These are phyloP conservation scores for Lyophyllum shimeji DNA, from an alignment of 768 basidiomycete genomes.

Conservation along the genomic window DNA sequence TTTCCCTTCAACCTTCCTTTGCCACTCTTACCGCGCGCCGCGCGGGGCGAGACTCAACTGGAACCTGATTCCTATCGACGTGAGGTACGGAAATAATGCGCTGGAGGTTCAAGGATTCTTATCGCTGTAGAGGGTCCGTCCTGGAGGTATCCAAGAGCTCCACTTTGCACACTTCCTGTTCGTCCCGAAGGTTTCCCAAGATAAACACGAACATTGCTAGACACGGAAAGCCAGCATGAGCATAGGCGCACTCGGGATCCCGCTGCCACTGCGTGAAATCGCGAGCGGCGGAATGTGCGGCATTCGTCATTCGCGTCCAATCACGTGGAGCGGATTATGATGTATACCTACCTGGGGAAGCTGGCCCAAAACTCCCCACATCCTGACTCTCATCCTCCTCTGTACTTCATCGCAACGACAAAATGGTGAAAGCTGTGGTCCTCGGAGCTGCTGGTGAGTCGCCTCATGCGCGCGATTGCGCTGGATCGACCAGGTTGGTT, in stretches of 20 bases:
- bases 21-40: no score
- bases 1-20: no score
- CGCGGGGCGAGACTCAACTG: no score
- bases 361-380: slow-evolving; percentile 9
- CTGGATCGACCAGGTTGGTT: slow-evolving; percentile 7
- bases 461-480: not conserved
- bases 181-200: not conserved
- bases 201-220: not conserved
- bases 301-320: slow-evolving; percentile 9
- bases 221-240: not conserved
- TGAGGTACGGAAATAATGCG: no score
- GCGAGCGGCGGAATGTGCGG: slow-evolving; percentile 1
- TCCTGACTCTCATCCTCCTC: slow-evolving; percentile 10
- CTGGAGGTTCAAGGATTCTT: no score
- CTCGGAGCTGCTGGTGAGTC: slow-evolving; percentile 89
- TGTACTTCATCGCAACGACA: slow-evolving; percentile 10
- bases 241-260: not conserved
- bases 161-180: not conserved
- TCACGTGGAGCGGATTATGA: slow-evolving; percentile 17
- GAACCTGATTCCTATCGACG: no score
- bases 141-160: no score
- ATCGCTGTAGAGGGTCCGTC: no score
- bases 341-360: slow-evolving; percentile 1
- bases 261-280: slow-evolving; percentile 5
- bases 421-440: slow-evolving; percentile 82